phyloP scores from a whole-genome alignment of 345 rosid genomes.

The Salix purpurea region DNA sequence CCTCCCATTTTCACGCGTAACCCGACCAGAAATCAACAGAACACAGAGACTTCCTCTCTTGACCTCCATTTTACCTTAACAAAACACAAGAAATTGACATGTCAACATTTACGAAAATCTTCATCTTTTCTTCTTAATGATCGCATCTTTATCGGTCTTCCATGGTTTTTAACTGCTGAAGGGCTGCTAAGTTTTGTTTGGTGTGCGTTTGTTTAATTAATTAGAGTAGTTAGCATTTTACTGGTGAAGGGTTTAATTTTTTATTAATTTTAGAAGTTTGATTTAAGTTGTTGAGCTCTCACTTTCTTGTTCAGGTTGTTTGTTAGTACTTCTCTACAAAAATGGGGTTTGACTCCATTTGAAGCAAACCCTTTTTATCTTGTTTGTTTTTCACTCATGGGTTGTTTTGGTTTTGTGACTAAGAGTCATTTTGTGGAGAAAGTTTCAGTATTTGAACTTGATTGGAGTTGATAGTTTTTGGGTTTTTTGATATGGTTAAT shows the following conservation, averaged over 20 bases:
- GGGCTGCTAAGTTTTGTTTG: neutral
- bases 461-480: slow-evolving; percentile 22
- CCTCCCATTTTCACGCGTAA: slow-evolving; percentile 7
- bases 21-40: slow-evolving; percentile 2
- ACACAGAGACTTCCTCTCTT: neutral
- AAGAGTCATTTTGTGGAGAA: neutral
- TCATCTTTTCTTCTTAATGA: neutral
- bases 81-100: neutral
- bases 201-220: neutral
- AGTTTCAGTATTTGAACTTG: slow-evolving; percentile 9
- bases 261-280: too few relatives aligned
- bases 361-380: slow-evolving; percentile 49
- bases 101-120: slow-evolving; percentile 1
- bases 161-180: neutral
- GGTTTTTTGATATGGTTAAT: slow-evolving; percentile 38
- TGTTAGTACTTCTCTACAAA: slow-evolving; percentile 28
- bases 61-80: slow-evolving; percentile 8
- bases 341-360: slow-evolving; percentile 55
- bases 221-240: neutral
- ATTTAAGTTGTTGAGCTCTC: slow-evolving; percentile 70
- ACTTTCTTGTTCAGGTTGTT: slow-evolving; percentile 43
- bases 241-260: neutral
- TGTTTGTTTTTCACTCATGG: slow-evolving; percentile 24
- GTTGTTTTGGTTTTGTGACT: slow-evolving; percentile 21
- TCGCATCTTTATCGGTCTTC: neutral